A percentile compares a stretch with the other conserved stretches of the same genome.
phyloP scores from a whole-genome alignment of 768 basidiomycete species.

The Punctularia strigosozonata region DNA sequence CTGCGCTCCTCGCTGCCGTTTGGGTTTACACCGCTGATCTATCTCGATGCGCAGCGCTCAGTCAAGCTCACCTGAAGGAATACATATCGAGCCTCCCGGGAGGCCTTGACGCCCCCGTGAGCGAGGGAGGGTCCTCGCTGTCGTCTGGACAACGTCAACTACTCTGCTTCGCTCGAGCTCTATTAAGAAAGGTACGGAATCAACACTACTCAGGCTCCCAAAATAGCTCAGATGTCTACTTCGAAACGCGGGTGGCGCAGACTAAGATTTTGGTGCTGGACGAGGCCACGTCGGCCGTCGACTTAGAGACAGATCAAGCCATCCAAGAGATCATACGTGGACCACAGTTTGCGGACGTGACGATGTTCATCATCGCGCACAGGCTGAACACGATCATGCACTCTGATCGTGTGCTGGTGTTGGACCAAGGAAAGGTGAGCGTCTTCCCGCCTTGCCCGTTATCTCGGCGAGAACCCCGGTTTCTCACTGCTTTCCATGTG shows the following conservation, averaged over 20 bases:
- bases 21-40: too few species aligned
- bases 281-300: conserved; percentile 89
- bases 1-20: too few species aligned
- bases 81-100: conserved; percentile 56
- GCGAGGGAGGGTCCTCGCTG: conserved; percentile 73
- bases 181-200: conserved; percentile 53
- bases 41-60: too few species aligned
- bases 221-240: too few species aligned
- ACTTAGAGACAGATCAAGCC: conserved; percentile 79
- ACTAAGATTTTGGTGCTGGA: conserved; percentile 88
- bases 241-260: conserved; percentile 18
- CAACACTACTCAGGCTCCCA: too few species aligned
- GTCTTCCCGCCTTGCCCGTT: too few species aligned
- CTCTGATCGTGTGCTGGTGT: conserved; percentile 71
- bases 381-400: conserved; percentile 77
- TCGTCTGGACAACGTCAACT: conserved; percentile 82
- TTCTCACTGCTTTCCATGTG: background rate
- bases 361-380: conserved; percentile 85
- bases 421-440: conserved; percentile 63
- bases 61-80: conserved; percentile 57
- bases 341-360: conserved; percentile 62
- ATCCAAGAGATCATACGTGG: conserved; percentile 85
- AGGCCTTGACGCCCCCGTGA: conserved; percentile 59
- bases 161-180: conserved; percentile 78
- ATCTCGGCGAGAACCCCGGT: background rate